Evolutionary conservation across 805 yeast species (phyloP), one percentile per base, ranked within the genome.

Genomic region (Debaryomyces hansenii): DNA sequence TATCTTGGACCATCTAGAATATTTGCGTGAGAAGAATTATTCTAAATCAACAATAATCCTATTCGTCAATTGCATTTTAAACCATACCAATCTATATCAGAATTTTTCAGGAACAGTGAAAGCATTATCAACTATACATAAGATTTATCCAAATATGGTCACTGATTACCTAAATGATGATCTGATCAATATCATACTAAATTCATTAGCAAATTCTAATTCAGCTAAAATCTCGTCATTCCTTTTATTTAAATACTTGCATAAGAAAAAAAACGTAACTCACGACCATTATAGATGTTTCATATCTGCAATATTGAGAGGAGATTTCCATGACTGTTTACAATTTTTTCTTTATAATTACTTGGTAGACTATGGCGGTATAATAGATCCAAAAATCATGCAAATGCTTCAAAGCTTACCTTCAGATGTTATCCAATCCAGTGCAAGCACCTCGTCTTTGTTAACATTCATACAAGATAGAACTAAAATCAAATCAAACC

Each of bases 61-160:
- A 15, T 69, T 72, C 45, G 45, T 72, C 24, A 69, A 70, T 46
- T 69, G 76, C 45, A 21, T 70, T 2, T 52, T 73, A 31, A 62
- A 66, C 48, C 75, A 71, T 51, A 49, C 70, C 18, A 57, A 56
- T 28, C 41, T 62, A 15, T 60, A 63, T 52, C 73, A 69, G 43
- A 71, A 71, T 50, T 63, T 64, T 39, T 54, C 70, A 2, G 75
- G 69, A 0, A 47, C 63, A 4, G 53, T 59, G 1, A 50, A 54
- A 20, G 60, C 54, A 0, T 45, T 70, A 14, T 40, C 42, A 4
- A 50, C 51, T 6, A 34, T 66, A 2, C 51, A 58, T 15, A 38
- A 47, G 2, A 12, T 50, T 5, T 55, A 66, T 38, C 42, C 51
- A 2, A 36, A 46, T 2, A 52, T 60, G 33, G 18, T 41, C 2